Conservation (phyloP, 176 grass and related monocot genomes). For the Oryza meridionalis region DNA sequence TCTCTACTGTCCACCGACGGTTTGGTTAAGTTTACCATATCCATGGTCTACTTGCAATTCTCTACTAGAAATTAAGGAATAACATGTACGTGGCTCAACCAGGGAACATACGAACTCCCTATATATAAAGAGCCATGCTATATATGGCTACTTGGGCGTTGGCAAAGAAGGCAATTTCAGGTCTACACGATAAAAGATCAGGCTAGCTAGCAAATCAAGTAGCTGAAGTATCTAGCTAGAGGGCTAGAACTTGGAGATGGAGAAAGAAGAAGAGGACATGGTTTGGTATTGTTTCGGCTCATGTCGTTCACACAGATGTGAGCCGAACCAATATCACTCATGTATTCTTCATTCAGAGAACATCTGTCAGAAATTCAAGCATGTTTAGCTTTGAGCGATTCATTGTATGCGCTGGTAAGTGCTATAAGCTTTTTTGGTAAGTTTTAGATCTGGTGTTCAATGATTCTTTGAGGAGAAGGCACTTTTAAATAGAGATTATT, state of each 20-base stretch:
- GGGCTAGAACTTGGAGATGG: neutral
- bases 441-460: slow-evolving; percentile 2
- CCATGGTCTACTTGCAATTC: slow-evolving; percentile 18
- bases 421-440: neutral
- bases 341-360: slow-evolving; percentile 63
- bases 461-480: slow-evolving; percentile 8
- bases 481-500: neutral
- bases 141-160: slow-evolving; percentile 3
- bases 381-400: neutral
- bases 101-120: slow-evolving; percentile 13
- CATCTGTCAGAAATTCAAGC: neutral
- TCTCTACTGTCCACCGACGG: neutral
- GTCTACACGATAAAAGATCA: neutral
- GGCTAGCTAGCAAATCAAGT: neutral
- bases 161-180: slow-evolving; percentile 16
- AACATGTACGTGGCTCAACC: slow-evolving; percentile 39
- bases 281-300: slow-evolving; percentile 66
- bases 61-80: slow-evolving; percentile 26
- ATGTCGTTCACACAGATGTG: slow-evolving; percentile 44
- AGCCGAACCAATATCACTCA: slow-evolving; percentile 82
- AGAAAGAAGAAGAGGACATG: slow-evolving; percentile 67
- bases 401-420: neutral
- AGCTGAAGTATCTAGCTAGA: neutral
- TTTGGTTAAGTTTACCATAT: slow-evolving; percentile 32
- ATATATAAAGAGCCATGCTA: slow-evolving; percentile 37